Base-by-base conservation (phyloP, 495 filamentous ascomycete genomes). In the Lasiosphaeria ovina region DNA sequence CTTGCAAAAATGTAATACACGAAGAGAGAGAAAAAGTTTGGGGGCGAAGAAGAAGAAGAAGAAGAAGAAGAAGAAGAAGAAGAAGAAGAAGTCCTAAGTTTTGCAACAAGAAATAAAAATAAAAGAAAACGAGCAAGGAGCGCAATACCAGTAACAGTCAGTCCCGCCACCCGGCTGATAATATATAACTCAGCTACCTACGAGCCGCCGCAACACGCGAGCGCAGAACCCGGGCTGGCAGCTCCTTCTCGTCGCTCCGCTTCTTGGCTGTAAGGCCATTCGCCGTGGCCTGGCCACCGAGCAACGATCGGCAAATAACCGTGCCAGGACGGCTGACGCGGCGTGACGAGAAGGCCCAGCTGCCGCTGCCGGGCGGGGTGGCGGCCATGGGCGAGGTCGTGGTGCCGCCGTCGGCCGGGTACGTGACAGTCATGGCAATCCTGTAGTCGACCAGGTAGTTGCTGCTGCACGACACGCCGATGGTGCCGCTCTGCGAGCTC, bases 371-470 rank as follows among this genome's bases (percentile, higher is more conserved):
- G 1, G 64, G 57, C 14, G 64, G 64, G 3, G 64, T 63, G 6
- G 64, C 61, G 1, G 64, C 54, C 64, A 66, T 66, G 9, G 55
- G 34, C 12, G 36, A 34, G 4, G 64, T 66, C 1, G 61, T 56
- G 16, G 47, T 31, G 0, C 49, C 64, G 2, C 34, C 16, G 36
- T 66, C 64, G 16, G 58, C 64, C n/a, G 64, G 64, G 32, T 66
- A 63, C 10, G 64, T 66, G 3, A 66, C 61, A 14, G 35, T 40
- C 64, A 66, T 66, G 51, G 40, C 54, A n/a, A 66, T 58, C 51
- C 57, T 61, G 35, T 12, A 40, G 10, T 66, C 64, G 3, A 63
- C 60, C 4, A 63, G 51, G 51, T 66, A 66, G 34, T 54, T 59
- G 51, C 54, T 63, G 4, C 32, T 61, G 58, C 66, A 68, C 0